Evolutionary conservation across 1,284 basidiomycete genomes (phyloP).

Genomic region (Malassezia brasiliensis): DNA sequence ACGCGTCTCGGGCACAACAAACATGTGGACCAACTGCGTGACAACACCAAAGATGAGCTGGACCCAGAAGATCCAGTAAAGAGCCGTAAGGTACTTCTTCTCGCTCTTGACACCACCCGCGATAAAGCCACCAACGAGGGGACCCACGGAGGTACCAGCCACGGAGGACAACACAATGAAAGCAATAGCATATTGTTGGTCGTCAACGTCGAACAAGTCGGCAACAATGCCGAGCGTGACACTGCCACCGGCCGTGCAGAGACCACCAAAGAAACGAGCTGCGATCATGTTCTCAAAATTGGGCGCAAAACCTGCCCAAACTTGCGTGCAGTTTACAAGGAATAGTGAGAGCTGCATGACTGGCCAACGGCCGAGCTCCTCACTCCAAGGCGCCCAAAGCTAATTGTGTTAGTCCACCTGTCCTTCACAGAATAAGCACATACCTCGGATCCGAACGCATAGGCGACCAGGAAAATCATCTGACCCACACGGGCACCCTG

Average conservation of each 20-base stretch:
- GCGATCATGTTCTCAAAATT: constrained; percentile 44
- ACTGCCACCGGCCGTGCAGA: constrained; percentile 49
- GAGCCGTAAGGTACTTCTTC: constrained; percentile 4
- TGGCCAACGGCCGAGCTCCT: constrained; percentile 47
- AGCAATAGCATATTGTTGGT: constrained; percentile 46
- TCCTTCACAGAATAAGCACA: constrained; percentile 53
- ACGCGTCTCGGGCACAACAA: constrained; percentile 50
- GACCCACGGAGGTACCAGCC: constrained; percentile 41
- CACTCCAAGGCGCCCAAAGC: constrained; percentile 48
- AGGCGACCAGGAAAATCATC: constrained; percentile 50
- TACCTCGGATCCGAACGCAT: constrained; percentile 47
- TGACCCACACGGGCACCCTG: constrained; percentile 50
- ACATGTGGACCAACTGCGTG: constrained; percentile 49
- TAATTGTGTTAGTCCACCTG: not conserved
- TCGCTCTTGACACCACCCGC: constrained; percentile 15
- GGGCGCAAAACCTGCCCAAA: constrained; percentile 39
- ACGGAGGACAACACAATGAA: constrained; percentile 47
- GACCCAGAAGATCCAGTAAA: constrained; percentile 49
- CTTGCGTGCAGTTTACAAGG: constrained; percentile 48
- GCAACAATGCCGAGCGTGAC: constrained; percentile 51
- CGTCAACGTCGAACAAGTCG: constrained; percentile 46
- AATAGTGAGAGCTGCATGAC: constrained; percentile 41
- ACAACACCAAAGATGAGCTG: constrained; percentile 50
- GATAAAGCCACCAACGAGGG: constrained; percentile 39
- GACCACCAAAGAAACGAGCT: constrained; percentile 46